These are phyloP conservation scores for Prunus campanulata DNA, from an alignment of 306 rosid species.

Conservation along the genomic window DNA sequence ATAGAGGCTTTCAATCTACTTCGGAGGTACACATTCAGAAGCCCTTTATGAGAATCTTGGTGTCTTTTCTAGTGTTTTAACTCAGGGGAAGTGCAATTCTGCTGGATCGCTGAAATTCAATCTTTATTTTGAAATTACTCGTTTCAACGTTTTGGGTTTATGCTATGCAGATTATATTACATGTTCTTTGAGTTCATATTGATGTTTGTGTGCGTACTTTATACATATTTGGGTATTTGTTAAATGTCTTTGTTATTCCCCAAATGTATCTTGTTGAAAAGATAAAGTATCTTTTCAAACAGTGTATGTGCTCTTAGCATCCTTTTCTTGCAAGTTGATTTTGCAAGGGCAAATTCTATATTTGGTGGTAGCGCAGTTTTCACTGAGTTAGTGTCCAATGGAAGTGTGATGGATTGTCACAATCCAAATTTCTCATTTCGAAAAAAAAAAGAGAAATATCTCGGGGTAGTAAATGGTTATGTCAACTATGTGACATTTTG, in stretches of 20 bases:
- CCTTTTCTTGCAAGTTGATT: background rate
- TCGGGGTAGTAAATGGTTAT: too few species aligned
- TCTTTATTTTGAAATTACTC: background rate
- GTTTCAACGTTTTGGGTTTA: background rate
- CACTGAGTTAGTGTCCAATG: background rate
- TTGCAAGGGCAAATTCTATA: background rate
- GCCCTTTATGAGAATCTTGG: constrained; percentile 4
- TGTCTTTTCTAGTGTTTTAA: background rate
- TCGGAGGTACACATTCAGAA: constrained; percentile 44
- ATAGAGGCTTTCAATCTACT: constrained; percentile 39
- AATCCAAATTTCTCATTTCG: too few species aligned
- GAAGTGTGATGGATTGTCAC: too few species aligned
- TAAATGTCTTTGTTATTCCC: too few species aligned
- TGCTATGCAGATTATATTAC: background rate
- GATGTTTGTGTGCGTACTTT: background rate
- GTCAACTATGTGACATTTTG: too few species aligned
- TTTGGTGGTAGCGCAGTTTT: background rate
- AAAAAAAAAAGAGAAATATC: too few species aligned
- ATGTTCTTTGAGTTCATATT: too few species aligned
- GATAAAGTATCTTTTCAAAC: background rate
- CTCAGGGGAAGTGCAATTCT: background rate
- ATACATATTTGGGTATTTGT: background rate
- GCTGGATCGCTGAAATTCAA: background rate
- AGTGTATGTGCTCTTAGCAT: background rate
- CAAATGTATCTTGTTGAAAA: background rate